Base-by-base conservation (phyloP, 192 early-diverging fungal species). In the Linnemannia exigua region DNA sequence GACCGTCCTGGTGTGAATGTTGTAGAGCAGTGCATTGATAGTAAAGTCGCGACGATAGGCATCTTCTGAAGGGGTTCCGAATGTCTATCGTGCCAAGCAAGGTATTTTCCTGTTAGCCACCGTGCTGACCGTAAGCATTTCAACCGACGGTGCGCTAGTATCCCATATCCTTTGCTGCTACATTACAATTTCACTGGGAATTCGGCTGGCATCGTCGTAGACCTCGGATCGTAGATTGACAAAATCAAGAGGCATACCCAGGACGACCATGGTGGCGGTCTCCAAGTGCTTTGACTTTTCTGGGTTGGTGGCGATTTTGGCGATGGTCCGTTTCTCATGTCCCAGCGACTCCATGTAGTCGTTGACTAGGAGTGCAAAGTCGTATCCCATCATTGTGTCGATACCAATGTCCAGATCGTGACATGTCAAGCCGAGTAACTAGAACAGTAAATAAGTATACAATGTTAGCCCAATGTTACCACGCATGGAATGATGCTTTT, bases 21-120 rank as follows among this genome's bases (percentile, higher is more conserved):
- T 99, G 89, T 97, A 99, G 74, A 99, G 98, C 67, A 99, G 90
- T 19, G 97, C 94, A 79, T 99, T 99, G 85, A 99, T 98, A 33
- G 99, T 99, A 17, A 94, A 97, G 86, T 99, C 99, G n/a, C 99
- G 92, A 0, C 99, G 94, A 67, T 92, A 86, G 9, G 99, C 98
- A 81, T 99, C 99, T 76, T 99, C 94, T 17, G 82, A 67, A 0
- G 99, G 97, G 17, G 97, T 97, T 31, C 98, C 99, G 87, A 96
- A 98, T 47, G 82, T 85, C 92, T 92, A 81, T 31, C 19, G 15
- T 28, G 22, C 22, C 16, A 72, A 48, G 38, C 20, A 52, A 38
- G 38, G 4, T 48, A 31, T 25, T n/a, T n/a, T 83, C 87, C 89
- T 90, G 22, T 41, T 38, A 69, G 67, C 33, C 36, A 22, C 19